Evolutionary conservation across 2,329 filamentous ascomycete species (phyloP).

Genomic region (Diaporthe citri): DNA sequence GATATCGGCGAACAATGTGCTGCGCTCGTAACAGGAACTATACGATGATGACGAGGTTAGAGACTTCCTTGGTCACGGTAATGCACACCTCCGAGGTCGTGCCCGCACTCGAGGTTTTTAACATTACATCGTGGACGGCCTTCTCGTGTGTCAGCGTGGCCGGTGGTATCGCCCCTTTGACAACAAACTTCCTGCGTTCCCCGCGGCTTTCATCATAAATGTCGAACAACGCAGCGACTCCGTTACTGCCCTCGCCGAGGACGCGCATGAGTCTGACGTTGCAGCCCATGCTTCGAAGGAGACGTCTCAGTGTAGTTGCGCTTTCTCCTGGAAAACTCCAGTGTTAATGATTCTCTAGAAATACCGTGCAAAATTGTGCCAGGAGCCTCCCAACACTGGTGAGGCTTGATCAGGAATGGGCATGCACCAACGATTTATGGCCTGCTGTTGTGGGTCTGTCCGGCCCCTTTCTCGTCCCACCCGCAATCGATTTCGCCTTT

Average conservation of each 20-base stretch:
- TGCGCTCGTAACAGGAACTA: not conserved
- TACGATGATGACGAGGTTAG: not conserved
- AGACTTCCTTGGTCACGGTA: too few species aligned
- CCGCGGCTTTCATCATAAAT: not conserved
- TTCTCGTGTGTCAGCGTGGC: not conserved
- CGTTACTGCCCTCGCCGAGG: not conserved
- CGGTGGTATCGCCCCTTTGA: not conserved
- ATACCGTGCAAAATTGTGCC: too few species aligned
- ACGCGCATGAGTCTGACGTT: slow-evolving; percentile 5
- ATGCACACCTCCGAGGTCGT: not conserved
- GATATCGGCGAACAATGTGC: slow-evolving; percentile 3
- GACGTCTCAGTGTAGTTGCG: not conserved
- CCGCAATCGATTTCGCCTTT: not conserved
- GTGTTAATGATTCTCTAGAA: not conserved
- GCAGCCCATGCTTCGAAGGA: slow-evolving; percentile 1
- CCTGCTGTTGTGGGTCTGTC: not conserved
- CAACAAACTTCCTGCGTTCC: not conserved
- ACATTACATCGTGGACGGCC: slow-evolving; percentile 1
- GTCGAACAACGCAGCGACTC: not conserved
- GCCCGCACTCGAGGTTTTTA: not conserved
- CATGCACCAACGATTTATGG: not conserved
- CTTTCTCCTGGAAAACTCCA: not conserved
- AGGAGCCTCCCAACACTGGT: too few species aligned
- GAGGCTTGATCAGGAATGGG: too few species aligned
- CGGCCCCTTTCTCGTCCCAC: not conserved